These are phyloP conservation scores for Pycnococcus provasolii DNA, from an alignment of 139 green algal genomes.

Conservation along the genomic window DNA sequence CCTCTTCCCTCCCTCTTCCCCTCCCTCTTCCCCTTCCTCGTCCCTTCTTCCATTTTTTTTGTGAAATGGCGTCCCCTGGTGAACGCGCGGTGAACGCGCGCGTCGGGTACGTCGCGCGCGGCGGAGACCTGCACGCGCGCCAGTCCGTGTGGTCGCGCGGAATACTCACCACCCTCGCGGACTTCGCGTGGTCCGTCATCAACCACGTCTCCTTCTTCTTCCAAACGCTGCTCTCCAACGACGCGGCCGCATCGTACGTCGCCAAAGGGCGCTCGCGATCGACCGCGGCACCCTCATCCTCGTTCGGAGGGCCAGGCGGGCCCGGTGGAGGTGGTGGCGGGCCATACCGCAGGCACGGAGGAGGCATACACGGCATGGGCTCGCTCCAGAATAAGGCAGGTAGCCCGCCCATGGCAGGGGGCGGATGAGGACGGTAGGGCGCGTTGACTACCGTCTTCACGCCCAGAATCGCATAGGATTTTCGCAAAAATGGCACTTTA, in stretches of 20 bases:
- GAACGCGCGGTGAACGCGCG: no score
- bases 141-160: no score
- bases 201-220: no score
- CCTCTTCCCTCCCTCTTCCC: no score
- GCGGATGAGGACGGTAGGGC: conserved; percentile 5
- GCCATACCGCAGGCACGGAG: background rate
- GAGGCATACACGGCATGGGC: background rate
- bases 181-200: no score
- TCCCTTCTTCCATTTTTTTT: no score
- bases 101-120: no score
- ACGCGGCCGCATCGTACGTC: background rate
- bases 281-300: background rate
- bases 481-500: background rate
- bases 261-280: background rate
- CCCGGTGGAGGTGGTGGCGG: background rate
- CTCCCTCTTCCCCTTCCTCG: no score
- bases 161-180: no score
- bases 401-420: background rate
- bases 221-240: no score
- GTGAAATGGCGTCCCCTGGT: no score
- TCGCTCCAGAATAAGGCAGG: background rate
- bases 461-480: background rate
- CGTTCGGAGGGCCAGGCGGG: background rate
- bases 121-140: no score
- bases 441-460: background rate